Base-by-base conservation (phyloP, 768 basidiomycete genomes). In the Boletus coccyginus region DNA sequence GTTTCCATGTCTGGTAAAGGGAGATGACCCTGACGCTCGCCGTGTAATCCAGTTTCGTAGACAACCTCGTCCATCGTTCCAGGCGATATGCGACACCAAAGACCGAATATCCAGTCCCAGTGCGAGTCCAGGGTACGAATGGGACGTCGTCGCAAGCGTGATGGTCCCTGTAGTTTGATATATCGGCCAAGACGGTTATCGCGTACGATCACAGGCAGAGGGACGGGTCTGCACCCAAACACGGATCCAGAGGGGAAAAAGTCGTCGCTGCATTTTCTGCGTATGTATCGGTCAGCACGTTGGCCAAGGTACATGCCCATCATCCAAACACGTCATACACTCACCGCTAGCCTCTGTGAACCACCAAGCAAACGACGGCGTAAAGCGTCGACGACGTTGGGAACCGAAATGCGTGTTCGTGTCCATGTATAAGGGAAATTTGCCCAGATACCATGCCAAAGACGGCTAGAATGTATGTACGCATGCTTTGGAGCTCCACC, bases 371-470 rank as follows among this genome's bases (percentile, higher is more conserved):
- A n/a, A n/a, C n/a, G n/a, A n/a, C n/a, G n/a, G n/a, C n/a, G n/a
- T n/a, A n/a, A n/a, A n/a, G 33, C 6, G 7, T 38, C 42, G 39
- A 51, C 48, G 21, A 36, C 33, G 24, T 21, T 53, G 57, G 46
- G 50, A 53, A 45, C 54, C 31, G 35, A 44, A 41, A 38, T 14
- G 29, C n/a, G 11, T 40, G 45, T 36, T 19, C 27, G 5, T 13
- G 17, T 50, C 59, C 52, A 45, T n/a, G 53, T n/a, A n/a, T 57
- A 52, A 55, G 58, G 53, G 1, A 63, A 60, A 48, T 52, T 27
- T 50, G 55, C 50, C 43, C 39, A 50, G 50, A 46, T 33, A 16
- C 49, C 31, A 62, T 56, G 31, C 63, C 63, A 65, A 65, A 66
- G 46, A 17, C 12, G 62, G 55, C n/a, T 35, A 55, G 43, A 42